These are phyloP conservation scores for Coemansia sp. DNA, from an alignment of 192 early-diverging fungal genomes.

Conservation along the genomic window DNA sequence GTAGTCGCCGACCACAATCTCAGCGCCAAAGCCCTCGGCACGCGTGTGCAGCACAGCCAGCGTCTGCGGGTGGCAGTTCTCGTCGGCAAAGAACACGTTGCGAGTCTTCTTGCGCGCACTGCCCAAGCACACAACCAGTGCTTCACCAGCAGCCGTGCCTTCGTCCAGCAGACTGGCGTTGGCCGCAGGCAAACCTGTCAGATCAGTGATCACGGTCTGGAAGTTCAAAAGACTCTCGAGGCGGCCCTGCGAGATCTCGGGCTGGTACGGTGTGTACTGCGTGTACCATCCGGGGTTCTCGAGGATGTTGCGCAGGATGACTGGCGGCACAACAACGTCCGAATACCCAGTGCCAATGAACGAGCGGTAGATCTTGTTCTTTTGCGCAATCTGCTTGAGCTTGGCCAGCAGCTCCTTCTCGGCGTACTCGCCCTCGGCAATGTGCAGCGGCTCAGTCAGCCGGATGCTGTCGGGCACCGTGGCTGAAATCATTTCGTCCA, in stretches of 20 bases:
- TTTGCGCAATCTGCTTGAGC: slow-evolving; percentile 79
- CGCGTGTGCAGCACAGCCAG: slow-evolving; percentile 88
- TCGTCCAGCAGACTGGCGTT: slow-evolving; percentile 99
- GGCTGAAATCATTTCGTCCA: slow-evolving; percentile 81
- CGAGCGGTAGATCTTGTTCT: slow-evolving; percentile 89
- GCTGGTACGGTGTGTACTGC: slow-evolving; percentile 99
- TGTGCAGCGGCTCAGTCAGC: slow-evolving; percentile 66
- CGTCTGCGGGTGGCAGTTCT: slow-evolving; percentile 93
- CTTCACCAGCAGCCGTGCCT: slow-evolving; percentile 97
- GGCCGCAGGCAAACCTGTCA: slow-evolving; percentile 94
- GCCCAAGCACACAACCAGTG: slow-evolving; percentile 87
- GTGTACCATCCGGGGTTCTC: slow-evolving; percentile 99
- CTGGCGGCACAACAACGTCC: slow-evolving; percentile 84
- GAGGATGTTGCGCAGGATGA: slow-evolving; percentile 94
- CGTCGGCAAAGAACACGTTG: slow-evolving; percentile 91
- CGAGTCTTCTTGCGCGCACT: slow-evolving; percentile 72
- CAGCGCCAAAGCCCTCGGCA: slow-evolving; percentile 93
- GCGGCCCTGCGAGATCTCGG: slow-evolving; percentile 98
- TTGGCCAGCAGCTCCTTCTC: slow-evolving; percentile 86
- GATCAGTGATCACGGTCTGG: slow-evolving; percentile 95
- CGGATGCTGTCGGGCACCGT: slow-evolving; percentile 84
- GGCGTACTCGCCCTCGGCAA: slow-evolving; percentile 71
- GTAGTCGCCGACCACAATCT: slow-evolving; percentile 83
- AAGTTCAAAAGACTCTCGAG: slow-evolving; percentile 96
- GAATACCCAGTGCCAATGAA: slow-evolving; percentile 98